Evolutionary conservation across 2,329 filamentous ascomycete species (phyloP).

Genomic region (Claviceps capensis): DNA sequence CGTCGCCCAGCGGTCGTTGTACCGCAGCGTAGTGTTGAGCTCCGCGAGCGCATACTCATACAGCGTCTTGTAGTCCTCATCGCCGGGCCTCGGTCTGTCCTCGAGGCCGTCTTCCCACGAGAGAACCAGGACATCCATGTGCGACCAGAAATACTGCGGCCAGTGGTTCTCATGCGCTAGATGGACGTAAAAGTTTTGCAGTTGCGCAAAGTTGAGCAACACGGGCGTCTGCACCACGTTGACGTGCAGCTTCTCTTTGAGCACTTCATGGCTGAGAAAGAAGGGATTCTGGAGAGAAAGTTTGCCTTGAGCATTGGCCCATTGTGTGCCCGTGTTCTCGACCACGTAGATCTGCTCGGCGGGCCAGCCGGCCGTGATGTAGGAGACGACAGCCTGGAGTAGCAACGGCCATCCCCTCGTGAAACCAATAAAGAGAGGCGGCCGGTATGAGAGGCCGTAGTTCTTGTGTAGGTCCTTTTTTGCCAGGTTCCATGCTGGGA

Average conservation of each 20-base stretch:
- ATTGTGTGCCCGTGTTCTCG: conserved; percentile 44
- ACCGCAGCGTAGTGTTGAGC: conserved; percentile 17
- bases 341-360: conserved; percentile 41
- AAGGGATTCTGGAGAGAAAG: conserved; percentile 28
- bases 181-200: conserved; percentile 39
- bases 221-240: conserved; percentile 36
- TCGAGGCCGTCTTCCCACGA: conserved; percentile 26
- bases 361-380: conserved; percentile 47
- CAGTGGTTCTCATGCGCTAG: conserved; percentile 29
- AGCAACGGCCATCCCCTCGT: conserved; percentile 41
- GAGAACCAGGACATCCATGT: conserved; percentile 37
- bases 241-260: conserved; percentile 30
- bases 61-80: conserved; percentile 25
- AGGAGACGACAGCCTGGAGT: conserved; percentile 40
- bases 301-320: conserved; percentile 33
- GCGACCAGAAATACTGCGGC: conserved; percentile 41
- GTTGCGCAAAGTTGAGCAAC: conserved; percentile 38
- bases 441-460: conserved; percentile 23
- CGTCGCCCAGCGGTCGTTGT: conserved; percentile 31
- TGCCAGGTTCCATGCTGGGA: conserved; percentile 31
- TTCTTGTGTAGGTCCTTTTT: conserved; percentile 23
- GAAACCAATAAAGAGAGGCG: conserved; percentile 46
- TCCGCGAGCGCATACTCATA: conserved; percentile 26
- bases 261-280: neutral
- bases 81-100: conserved; percentile 18